Base-by-base conservation (phyloP, 768 basidiomycete genomes). In the Termitomyces heimii region DNA sequence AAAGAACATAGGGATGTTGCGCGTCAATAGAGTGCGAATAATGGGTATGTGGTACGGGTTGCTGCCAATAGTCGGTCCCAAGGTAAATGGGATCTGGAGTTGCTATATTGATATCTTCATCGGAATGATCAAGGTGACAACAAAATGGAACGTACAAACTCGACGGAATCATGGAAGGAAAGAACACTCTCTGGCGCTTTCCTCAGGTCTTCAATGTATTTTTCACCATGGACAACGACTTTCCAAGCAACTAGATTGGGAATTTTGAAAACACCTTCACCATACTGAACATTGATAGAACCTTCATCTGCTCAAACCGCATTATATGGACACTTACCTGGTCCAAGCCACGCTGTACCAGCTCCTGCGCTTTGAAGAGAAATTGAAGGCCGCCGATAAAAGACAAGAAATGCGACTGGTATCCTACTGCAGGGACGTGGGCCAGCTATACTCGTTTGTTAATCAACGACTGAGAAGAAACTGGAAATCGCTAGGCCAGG, bases 221-320 rank as follows among this genome's bases (percentile, higher is more conserved):
- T 61, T 0, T 63, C 64, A 13, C 63, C 65, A 16, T 65, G 62
- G 5, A 77, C 61, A 16, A 83, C 57, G 42, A 79, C 72, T 0
- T 62, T 54, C 81, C 81, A 82, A 28, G 34, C 53, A 5, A 18
- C 39, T 12, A 60, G 22, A n/a, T 51, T n/a, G n/a, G 28, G 29
- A 10, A 31, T 12, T 47, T 47, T 47, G 29, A 32, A 74, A 14
- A 64, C 51, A 14, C 53, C 47, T 49, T 65, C 65, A 40, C 57
- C 61, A 49, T 66, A 67, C 70, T 70, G 31, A 42, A 44, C 28
- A 16, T 1, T 18, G 18, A 47, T 46, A 37, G 5, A 29, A 42
- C 40, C 22, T 13, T n/a, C 9, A 18, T 28, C 10, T 20, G 8
- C 5, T 31, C 29, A 29, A 20, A 31, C 18, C 20, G 18, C 37